Evolutionary conservation across 495 filamentous ascomycete species (phyloP), one percentile per base, ranked within the genome.

Genomic region (Viridothelium virens): DNA sequence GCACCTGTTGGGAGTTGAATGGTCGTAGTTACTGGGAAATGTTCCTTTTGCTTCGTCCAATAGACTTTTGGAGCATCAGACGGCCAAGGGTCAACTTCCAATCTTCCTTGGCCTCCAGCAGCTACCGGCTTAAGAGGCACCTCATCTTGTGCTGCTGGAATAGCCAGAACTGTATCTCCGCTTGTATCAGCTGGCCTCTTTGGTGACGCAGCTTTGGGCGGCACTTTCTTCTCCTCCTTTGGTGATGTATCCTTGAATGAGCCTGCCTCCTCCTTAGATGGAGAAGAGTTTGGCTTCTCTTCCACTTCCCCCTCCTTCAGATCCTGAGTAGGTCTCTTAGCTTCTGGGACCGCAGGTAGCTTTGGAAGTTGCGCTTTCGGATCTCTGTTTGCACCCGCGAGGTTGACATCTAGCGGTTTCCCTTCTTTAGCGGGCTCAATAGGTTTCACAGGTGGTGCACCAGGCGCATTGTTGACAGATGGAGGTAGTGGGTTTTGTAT

Each of bases 1-100:
- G 80, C 79, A 37, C 85, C 88, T 31, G 85, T 86, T 12, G 94
- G 94, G 25, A 97, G 81, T 56, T 79, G 79, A 70, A 95, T 92
- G 63, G 95, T 73, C 18, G 87, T 84, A 64, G 72, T 46, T 16
- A 74, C 56, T 3, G 74, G 74, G 56, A 67, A 75, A 38, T 73
- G 68, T 48, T 74, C 71, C 16, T 66, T 59, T 47, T 50, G 66
- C 53, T 69, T 64, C 59, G 34, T 37, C 71, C 73, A 73, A 48
- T 69, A 50, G 41, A 61, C 63, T 14, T 14, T 38, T 25, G 44
- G 18, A 7, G 37, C 18, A 33, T 39, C 36, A 18, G 62, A 31
- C 7, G 69, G 56, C 31, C 34, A 47, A 2, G 34, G 69, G 7
- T 66, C 63, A 31, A 63, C 56, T 38, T 70, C 67, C 9, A 63